Evolutionary conservation across 345 rosid species (phyloP).

Genomic region (Microthlaspi erraticum): DNA sequence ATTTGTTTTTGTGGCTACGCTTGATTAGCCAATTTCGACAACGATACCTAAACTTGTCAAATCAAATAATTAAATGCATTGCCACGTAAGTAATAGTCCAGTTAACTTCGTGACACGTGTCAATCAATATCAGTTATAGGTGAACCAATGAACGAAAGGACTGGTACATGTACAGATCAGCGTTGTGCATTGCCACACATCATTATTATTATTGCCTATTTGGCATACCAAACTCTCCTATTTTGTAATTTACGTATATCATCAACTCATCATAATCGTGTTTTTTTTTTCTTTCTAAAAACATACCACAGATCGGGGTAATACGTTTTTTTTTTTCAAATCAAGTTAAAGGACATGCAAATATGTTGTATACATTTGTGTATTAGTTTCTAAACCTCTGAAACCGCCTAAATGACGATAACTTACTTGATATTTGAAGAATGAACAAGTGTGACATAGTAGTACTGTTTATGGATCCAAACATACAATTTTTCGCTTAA

Average conservation of each 20-base stretch:
- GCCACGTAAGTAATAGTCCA: conserved; percentile 16
- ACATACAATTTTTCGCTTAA: neutral
- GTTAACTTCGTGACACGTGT: conserved; percentile 9
- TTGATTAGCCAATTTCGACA: conserved; percentile 19
- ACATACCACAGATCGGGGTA: neutral
- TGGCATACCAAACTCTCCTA: conserved; percentile 20
- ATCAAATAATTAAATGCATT: conserved; percentile 19
- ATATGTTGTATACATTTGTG: neutral
- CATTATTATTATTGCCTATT: conserved; percentile 23
- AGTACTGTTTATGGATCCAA: conserved; percentile 6
- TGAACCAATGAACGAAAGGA: conserved; percentile 37
- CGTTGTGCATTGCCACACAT: conserved; percentile 34
- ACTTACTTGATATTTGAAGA: neutral
- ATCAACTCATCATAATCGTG: neutral
- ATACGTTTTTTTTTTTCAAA: neutral
- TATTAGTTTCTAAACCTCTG: too few species aligned
- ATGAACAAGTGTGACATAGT: neutral
- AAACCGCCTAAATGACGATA: too few species aligned
- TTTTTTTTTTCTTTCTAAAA: too few species aligned
- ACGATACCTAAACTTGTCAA: conserved; percentile 20
- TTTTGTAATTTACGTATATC: conserved; percentile 5
- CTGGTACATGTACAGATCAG: conserved; percentile 37
- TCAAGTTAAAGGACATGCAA: too few species aligned
- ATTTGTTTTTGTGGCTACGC: neutral
- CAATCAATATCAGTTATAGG: neutral